Percentiles rank a stretch among this genome's conserved stretches.
phyloP scores from a whole-genome alignment of 73 alveolate species.

The Paramecium sexaurelia region DNA sequence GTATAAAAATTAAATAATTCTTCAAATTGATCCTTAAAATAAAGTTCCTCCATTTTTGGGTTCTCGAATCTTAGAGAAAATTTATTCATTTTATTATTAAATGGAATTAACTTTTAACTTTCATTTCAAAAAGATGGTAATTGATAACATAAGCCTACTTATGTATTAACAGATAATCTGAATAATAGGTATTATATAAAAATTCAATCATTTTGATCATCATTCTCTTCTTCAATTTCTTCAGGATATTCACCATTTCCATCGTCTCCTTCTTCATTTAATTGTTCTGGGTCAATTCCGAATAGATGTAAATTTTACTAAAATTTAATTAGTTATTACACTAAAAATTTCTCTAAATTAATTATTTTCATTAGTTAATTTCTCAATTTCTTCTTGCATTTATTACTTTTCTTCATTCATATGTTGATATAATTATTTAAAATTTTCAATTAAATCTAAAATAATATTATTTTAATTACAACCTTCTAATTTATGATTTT shows the following conservation, averaged over 20 bases:
- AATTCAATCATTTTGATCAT: conserved; percentile 29
- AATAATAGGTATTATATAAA: not conserved
- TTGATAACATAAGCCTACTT: not conserved
- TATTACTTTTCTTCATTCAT: conserved; percentile 29
- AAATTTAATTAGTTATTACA: not conserved
- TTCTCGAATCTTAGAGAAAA: not conserved
- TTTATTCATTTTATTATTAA: not conserved
- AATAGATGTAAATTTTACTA: conserved; percentile 42
- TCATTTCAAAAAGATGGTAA: not conserved
- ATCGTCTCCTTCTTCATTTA: conserved; percentile 37
- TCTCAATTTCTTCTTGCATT: conserved; percentile 38
- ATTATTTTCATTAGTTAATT: conserved; percentile 20
- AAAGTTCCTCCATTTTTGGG: not conserved
- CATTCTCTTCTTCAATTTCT: conserved; percentile 28
- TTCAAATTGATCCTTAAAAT: not conserved
- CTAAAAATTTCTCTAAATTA: conserved; percentile 52
- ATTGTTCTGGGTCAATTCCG: conserved; percentile 24
- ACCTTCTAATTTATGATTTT: conserved; percentile 9
- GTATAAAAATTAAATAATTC: conserved; percentile 30
- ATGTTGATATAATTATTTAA: conserved; percentile 19
- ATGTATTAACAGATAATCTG: not conserved
- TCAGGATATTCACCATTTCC: conserved; percentile 24
- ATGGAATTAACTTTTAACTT: not conserved
- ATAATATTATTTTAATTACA: not conserved
- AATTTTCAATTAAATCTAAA: conserved; percentile 50